Conservation (phyloP, 2,329 filamentous ascomycete species). For the Teratosphaeria viscida region DNA sequence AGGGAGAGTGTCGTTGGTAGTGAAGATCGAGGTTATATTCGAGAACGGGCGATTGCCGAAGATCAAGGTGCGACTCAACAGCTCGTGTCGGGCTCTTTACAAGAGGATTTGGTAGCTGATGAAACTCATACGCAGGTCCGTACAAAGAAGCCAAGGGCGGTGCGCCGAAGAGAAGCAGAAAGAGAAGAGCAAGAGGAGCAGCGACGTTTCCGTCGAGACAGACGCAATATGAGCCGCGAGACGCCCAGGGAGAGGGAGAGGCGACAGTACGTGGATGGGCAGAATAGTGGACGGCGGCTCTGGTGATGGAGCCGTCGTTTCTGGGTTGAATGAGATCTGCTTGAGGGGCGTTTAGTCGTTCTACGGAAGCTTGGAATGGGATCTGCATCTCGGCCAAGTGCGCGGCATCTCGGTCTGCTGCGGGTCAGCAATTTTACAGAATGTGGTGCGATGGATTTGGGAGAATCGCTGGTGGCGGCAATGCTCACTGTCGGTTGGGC, state of each 20-base stretch:
- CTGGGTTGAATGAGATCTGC: not conserved
- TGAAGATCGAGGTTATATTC: constrained; percentile 22
- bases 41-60: constrained; percentile 17
- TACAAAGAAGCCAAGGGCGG: not conserved
- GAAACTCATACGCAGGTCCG: not conserved
- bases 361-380: not conserved
- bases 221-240: not conserved
- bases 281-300: not conserved
- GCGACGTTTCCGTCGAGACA: not conserved
- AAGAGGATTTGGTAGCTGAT: not conserved
- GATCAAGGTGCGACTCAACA: constrained; percentile 12
- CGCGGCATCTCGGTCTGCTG: not conserved
- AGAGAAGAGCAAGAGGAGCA: not conserved
- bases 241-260: not conserved
- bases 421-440: not conserved
- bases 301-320: not conserved
- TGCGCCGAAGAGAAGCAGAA: not conserved
- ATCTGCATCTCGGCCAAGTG: not conserved
- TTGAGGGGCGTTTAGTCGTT: no score
- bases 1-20: constrained; percentile 14
- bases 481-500: not conserved
- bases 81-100: constrained; percentile 3
- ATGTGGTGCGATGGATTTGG: not conserved
- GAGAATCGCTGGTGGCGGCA: not conserved
- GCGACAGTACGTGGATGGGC: not conserved